Conservation (phyloP, 2,329 filamentous ascomycete genomes). For the Colletotrichum godetiae region DNA sequence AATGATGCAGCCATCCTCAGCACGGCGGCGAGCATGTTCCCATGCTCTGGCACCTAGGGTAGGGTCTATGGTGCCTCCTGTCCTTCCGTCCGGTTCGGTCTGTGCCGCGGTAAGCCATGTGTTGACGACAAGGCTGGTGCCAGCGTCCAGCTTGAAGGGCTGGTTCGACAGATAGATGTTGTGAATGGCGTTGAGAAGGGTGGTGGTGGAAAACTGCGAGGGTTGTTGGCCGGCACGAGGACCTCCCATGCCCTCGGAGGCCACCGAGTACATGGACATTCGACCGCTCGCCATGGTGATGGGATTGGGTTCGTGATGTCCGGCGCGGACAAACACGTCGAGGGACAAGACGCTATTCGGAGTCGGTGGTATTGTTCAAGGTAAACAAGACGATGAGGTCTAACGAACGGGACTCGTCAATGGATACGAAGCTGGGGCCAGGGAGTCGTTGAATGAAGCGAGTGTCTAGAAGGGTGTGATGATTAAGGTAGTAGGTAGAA, state of each 20-base stretch:
- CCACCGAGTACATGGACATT: conserved; percentile 77
- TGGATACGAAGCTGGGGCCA: not conserved
- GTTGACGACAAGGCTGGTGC: conserved; percentile 92
- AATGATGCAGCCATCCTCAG: conserved; percentile 94
- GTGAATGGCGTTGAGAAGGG: conserved; percentile 90
- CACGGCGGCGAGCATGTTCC: conserved; percentile 95
- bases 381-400: conserved; percentile 15
- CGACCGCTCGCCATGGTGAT: conserved; percentile 66
- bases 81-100: conserved; percentile 73
- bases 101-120: conserved; percentile 90
- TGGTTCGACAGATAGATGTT: conserved; percentile 85
- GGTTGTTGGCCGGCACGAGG: conserved; percentile 73
- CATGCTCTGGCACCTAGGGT: conserved; percentile 85
- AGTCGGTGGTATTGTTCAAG: conserved; percentile 24
- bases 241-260: conserved; percentile 71
- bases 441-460: not conserved
- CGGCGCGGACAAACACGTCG: conserved; percentile 53
- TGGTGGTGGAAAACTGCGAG: conserved; percentile 90
- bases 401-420: conserved; percentile 12
- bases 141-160: conserved; percentile 88
- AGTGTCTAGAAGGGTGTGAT: conserved; percentile 2
- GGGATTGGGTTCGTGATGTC: conserved; percentile 42
- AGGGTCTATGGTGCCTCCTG: conserved; percentile 83
- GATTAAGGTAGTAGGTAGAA: not conserved
- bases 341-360: conserved; percentile 25